Evolutionary conservation across 75 land plant genomes (phyloP).

Genomic region (Sequoia sempervirens): DNA sequence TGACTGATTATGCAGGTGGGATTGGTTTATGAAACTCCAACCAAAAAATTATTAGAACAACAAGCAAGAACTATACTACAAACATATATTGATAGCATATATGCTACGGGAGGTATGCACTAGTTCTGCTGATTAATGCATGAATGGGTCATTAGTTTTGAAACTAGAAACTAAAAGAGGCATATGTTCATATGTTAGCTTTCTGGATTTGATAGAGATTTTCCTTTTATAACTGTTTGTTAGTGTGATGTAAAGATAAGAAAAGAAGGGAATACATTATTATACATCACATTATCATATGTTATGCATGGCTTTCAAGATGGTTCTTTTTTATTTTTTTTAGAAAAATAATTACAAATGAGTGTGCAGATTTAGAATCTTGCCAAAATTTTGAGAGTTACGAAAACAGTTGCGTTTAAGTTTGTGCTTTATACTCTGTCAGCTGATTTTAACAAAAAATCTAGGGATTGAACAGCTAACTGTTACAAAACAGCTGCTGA

Average conservation of each 20-base stretch:
- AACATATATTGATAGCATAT: conserved; percentile 62
- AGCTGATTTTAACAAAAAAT: too few species aligned
- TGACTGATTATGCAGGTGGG: conserved; percentile 51
- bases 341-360: too few species aligned
- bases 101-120: conserved; percentile 66
- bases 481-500: too few species aligned
- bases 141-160: not conserved
- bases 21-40: conserved; percentile 38
- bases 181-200: not conserved
- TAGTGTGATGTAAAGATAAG: not conserved
- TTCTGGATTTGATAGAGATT: not conserved
- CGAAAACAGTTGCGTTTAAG: too few species aligned
- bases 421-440: too few species aligned
- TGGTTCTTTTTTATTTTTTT: too few species aligned
- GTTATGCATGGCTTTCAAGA: not conserved
- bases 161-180: not conserved
- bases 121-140: not conserved
- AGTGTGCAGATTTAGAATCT: too few species aligned
- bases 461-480: too few species aligned
- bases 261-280: not conserved
- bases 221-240: not conserved
- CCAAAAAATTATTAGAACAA: conserved; percentile 45
- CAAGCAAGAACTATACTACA: conserved; percentile 47
- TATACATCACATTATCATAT: not conserved
- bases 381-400: too few species aligned